Base-by-base conservation (phyloP, 78 protist genomes). In the Dictyostelium intermedium region DNA sequence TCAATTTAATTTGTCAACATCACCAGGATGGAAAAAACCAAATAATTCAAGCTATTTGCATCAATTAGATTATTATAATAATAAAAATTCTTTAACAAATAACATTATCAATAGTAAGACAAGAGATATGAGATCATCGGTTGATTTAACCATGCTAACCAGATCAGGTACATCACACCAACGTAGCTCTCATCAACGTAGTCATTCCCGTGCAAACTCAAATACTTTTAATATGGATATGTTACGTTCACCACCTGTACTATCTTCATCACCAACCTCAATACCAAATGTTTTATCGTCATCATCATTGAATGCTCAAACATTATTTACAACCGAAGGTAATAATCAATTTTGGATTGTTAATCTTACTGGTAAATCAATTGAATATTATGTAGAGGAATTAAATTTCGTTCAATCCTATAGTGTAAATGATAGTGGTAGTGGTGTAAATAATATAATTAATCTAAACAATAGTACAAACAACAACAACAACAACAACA, bases 361-460 rank as follows among this genome's bases (percentile, higher is more conserved):
- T 1, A 89, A 89, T 80, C 73, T 89, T 8, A 89, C 94, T 13
- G 94, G 94, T 14, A 89, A 89, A 41, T 79, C 70, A 34, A 89
- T 89, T 69, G 86, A 89, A 70, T 89, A 81, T 27, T 89, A 89
- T 45, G 94, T 89, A 1, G 94, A 89, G 14, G 94, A 89, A 66
- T 50, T 89, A 30, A 83, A 89, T n/a, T 80, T 89, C 30, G 43
- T 89, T 8, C 86, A 72, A 60, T 82, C 83, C 0, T 84, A 34
- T 34, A 72, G 37, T 45, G 91, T 70, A 16, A 39, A 37, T 63
- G 89, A 83, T 35, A 34, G 35, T 63, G 78, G 32, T 16, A 60
- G 63, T 45, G 76, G 32, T 2, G 5, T 13, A 56, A 34, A 32
- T 7, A 6, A 7, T 6, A 50, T 9, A 8, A 35, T 73, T 0